Evolutionary conservation across 176 grass and related monocot species (phyloP), one percentile per base, ranked within the genome.

Genomic region (Bolboschoenus planiculmis): DNA sequence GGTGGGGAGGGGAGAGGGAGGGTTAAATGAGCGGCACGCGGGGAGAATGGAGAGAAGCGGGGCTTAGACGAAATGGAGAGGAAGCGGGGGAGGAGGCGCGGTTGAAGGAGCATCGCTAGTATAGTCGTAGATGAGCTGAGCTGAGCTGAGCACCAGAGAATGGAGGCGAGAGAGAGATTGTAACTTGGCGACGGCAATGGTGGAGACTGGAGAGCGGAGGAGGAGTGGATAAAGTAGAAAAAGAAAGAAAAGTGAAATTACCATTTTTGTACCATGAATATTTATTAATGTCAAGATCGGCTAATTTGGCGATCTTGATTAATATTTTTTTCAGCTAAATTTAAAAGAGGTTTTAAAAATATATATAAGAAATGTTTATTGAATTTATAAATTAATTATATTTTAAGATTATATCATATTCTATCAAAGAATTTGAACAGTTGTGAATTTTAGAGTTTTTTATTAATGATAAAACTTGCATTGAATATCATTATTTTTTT

Each of bases 81-180:
- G 82, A 91, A 85, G 72, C 79, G 91, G 43, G 85, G 90, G 78
- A 97, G 86, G 78, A 83, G 86, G 76, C 88, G 76, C 68, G 57
- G 40, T 10, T 65, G 90, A 77, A 98, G 92, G 74, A 95, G 84
- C 92, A 98, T 95, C 59, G 86, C 71, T 68, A n/a, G n/a, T n/a
- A n/a, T n/a, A n/a, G n/a, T n/a, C n/a, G n/a, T n/a, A n/a, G n/a
- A n/a, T n/a, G n/a, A n/a, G n/a, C n/a, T n/a, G n/a, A n/a, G n/a
- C n/a, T n/a, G 74, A 65, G 0, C 66, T 79, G 20, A 77, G 75
- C 30, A 77, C 15, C 21, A 65, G 35, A 73, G n/a, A 83, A 53
- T 39, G 40, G 42, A 71, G 72, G 58, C 70, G 85, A 65, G 72
- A 48, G 83, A 14, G 50, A 14, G 11, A 2, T n/a, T n/a, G 72